Evolutionary conservation across 2,329 filamentous ascomycete genomes (phyloP).

Genomic region (Pseudogymnoascus pannorum): DNA sequence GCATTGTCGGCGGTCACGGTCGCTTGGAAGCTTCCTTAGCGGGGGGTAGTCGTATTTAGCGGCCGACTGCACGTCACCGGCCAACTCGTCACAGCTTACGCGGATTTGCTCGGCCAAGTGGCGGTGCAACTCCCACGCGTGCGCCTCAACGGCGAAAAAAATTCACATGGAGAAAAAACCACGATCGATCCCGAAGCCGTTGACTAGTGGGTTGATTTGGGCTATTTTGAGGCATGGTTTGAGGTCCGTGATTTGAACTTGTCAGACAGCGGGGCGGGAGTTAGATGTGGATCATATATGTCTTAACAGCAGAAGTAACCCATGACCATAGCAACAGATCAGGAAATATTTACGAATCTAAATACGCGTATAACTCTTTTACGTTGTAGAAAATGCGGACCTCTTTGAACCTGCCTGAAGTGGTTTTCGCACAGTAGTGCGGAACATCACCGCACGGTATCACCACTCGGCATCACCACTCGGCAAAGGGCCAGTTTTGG

Average conservation of each 20-base stretch:
- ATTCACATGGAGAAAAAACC: neutral
- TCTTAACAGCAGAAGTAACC: neutral
- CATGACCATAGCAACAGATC: neutral
- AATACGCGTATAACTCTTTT: neutral
- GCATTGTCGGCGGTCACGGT: conserved; percentile 6
- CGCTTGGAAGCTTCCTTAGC: conserved; percentile 11
- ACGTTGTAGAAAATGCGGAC: neutral
- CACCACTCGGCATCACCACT: neutral
- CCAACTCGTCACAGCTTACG: conserved; percentile 9
- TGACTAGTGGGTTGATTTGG: neutral
- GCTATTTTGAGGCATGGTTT: conserved; percentile 4
- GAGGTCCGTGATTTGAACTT: neutral
- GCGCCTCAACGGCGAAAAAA: neutral
- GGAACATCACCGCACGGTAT: neutral
- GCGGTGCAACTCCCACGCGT: conserved; percentile 1
- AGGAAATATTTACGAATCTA: neutral
- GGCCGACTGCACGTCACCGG: conserved; percentile 7
- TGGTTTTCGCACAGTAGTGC: neutral
- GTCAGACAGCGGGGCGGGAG: neutral
- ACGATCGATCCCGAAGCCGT: neutral
- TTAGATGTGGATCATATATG: neutral
- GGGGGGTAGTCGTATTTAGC: conserved; percentile 6
- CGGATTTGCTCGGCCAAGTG: neutral
- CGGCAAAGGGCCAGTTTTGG: neutral
- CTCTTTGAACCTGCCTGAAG: neutral